Conservation (phyloP, 2,329 filamentous ascomycete genomes). For the Bipolaris zeicola region DNA sequence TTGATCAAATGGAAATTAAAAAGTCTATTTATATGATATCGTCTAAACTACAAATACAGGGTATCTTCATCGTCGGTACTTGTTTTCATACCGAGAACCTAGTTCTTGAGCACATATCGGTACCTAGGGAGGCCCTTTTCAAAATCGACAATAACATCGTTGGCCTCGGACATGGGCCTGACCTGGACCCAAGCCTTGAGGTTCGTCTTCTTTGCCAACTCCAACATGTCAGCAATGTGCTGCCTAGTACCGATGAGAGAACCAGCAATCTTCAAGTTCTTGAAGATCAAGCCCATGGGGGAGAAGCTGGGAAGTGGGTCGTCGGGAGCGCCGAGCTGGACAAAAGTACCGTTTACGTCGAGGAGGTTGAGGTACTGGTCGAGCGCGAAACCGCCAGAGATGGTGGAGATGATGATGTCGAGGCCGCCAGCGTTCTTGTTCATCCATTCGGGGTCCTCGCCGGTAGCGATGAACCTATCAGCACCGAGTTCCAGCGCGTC, state of each 20-base stretch:
- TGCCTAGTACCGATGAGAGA: conserved; percentile 67
- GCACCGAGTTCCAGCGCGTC: conserved; percentile 65
- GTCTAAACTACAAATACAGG: conserved; percentile 6
- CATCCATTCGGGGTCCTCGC: conserved; percentile 64
- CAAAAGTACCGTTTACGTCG: conserved; percentile 63
- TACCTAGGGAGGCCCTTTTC: conserved; percentile 51
- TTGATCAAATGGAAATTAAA: background rate
- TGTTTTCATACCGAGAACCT: background rate
- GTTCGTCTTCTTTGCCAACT: conserved; percentile 49
- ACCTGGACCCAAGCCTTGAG: conserved; percentile 52
- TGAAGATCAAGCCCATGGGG: conserved; percentile 58
- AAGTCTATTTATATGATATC: background rate
- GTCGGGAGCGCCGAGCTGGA: conserved; percentile 72
- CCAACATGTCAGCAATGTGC: conserved; percentile 62
- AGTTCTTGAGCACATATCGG: conserved; percentile 48
- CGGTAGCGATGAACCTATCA: conserved; percentile 65
- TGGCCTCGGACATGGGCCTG: conserved; percentile 48
- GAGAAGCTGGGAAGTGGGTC: conserved; percentile 57
- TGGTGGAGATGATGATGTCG: conserved; percentile 65
- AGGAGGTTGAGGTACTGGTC: conserved; percentile 66
- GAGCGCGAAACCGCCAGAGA: conserved; percentile 63
- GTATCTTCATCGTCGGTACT: conserved; percentile 4
- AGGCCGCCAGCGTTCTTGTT: conserved; percentile 59
- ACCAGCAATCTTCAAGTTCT: conserved; percentile 66
- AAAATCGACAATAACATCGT: conserved; percentile 48